These are phyloP conservation scores for Cladophialophora immunda DNA, from an alignment of 2,329 filamentous ascomycete species.

Conservation along the genomic window DNA sequence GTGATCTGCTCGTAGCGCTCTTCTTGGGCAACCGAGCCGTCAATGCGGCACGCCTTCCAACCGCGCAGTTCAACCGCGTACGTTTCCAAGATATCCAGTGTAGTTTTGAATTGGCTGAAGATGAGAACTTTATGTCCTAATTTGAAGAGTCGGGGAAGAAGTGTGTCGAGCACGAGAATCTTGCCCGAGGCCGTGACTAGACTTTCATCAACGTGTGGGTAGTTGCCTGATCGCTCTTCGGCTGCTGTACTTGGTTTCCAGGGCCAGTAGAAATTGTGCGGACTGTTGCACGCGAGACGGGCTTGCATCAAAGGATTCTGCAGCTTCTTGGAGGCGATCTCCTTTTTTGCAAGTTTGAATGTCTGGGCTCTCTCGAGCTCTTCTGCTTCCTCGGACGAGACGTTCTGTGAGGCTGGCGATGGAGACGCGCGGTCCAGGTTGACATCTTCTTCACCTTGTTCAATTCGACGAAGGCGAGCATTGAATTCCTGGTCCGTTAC, in stretches of 20 bases:
- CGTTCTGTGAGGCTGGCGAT: constrained; percentile 36
- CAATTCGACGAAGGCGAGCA: constrained; percentile 63
- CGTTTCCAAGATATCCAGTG: constrained; percentile 87
- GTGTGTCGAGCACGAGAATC: constrained; percentile 89
- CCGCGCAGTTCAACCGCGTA: constrained; percentile 80
- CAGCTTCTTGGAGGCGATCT: constrained; percentile 89
- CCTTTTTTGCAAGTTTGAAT: constrained; percentile 67
- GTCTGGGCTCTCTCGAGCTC: constrained; percentile 44
- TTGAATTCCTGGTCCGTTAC: constrained; percentile 88
- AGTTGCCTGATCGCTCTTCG: constrained; percentile 59
- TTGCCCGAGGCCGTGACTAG: constrained; percentile 91
- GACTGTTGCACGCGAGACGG: constrained; percentile 88
- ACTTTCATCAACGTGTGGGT: constrained; percentile 75
- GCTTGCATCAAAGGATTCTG: constrained; percentile 94
- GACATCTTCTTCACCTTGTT: constrained; percentile 63
- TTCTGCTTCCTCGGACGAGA: constrained; percentile 41
- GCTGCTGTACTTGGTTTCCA: constrained; percentile 73
- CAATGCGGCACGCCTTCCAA: constrained; percentile 89
- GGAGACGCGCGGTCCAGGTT: constrained; percentile 30
- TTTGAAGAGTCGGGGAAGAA: constrained; percentile 77
- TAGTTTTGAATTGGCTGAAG: constrained; percentile 95
- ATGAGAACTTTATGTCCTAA: constrained; percentile 89
- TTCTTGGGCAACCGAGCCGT: constrained; percentile 81
- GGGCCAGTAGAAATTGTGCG: constrained; percentile 96
- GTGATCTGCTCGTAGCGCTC: constrained; percentile 76